Percentiles rank a stretch among this genome's conserved stretches.
Conservation (phyloP, 2,329 filamentous ascomycete genomes). For the Aspergillus sp. region DNA sequence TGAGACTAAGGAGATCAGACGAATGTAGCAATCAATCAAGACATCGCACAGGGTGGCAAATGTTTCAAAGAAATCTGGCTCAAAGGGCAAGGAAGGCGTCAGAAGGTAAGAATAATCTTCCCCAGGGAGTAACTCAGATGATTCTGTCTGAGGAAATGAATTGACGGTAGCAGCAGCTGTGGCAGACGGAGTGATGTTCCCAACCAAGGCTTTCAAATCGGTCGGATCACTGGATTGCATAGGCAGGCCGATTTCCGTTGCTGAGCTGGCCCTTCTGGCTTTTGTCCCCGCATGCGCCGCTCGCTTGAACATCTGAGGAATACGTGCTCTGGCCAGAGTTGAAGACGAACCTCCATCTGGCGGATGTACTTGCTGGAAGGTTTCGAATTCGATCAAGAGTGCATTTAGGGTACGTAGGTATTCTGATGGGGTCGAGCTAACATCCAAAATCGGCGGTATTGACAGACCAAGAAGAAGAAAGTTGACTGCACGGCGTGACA, state of each 20-base stretch:
- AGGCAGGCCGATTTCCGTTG: constrained; percentile 51
- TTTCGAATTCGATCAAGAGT: constrained; percentile 83
- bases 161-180: constrained; percentile 31
- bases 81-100: constrained; percentile 88
- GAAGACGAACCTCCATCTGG: constrained; percentile 62
- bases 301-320: constrained; percentile 76
- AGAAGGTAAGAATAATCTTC: constrained; percentile 84
- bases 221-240: constrained; percentile 42
- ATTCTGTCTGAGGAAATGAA: constrained; percentile 41
- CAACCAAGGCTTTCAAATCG: constrained; percentile 40
- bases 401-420: constrained; percentile 81
- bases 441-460: constrained; percentile 78
- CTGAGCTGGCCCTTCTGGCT: constrained; percentile 50
- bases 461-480: constrained; percentile 89
- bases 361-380: constrained; percentile 80
- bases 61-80: constrained; percentile 94
- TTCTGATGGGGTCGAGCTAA: constrained; percentile 69
- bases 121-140: constrained; percentile 60
- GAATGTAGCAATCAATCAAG: constrained; percentile 82
- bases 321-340: constrained; percentile 65
- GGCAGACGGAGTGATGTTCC: constrained; percentile 31
- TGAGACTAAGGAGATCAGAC: constrained; percentile 66
- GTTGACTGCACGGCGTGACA: constrained; percentile 84
- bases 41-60: constrained; percentile 95
- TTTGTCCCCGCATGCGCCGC: constrained; percentile 50